These are phyloP conservation scores for Umbellularia californica DNA, from an alignment of 164 flowering plant species.

Conservation along the genomic window DNA sequence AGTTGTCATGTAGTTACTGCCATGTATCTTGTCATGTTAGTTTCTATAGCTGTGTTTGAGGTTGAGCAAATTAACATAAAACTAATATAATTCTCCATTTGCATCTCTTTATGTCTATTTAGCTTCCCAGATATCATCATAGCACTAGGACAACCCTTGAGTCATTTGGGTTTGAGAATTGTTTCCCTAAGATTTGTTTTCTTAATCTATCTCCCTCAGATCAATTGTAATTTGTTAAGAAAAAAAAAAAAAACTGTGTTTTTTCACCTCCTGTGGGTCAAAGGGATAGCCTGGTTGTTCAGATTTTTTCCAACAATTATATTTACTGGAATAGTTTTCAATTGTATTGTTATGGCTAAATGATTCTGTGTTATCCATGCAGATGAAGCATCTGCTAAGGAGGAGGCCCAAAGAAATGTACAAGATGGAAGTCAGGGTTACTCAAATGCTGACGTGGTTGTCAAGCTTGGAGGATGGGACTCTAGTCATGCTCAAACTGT, in stretches of 20 bases:
- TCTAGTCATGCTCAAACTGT: conserved; percentile 47
- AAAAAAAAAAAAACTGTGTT: too few species aligned
- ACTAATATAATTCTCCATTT: neutral
- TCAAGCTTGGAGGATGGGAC: conserved; percentile 82
- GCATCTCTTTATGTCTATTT: neutral
- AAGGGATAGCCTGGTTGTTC: neutral
- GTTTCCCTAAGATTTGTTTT: neutral
- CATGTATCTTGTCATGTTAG: too few species aligned
- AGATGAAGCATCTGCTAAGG: conserved; percentile 86
- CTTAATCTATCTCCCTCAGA: too few species aligned
- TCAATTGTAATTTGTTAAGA: too few species aligned
- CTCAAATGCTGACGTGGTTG: conserved; percentile 82
- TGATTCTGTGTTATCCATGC: conserved; percentile 6
- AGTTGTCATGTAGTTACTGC: too few species aligned
- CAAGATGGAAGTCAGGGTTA: conserved; percentile 49
- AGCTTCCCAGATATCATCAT: neutral
- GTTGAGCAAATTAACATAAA: neutral
- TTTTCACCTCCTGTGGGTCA: neutral
- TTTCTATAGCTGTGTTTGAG: neutral
- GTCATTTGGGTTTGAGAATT: neutral
- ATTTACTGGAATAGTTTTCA: neutral
- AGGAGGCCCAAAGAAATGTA: conserved; percentile 52
- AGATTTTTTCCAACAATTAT: neutral
- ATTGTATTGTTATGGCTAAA: neutral
- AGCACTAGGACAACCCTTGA: neutral